Conservation (phyloP, 2,329 filamentous ascomycete genomes). For the Aspergillus calidoustus region DNA sequence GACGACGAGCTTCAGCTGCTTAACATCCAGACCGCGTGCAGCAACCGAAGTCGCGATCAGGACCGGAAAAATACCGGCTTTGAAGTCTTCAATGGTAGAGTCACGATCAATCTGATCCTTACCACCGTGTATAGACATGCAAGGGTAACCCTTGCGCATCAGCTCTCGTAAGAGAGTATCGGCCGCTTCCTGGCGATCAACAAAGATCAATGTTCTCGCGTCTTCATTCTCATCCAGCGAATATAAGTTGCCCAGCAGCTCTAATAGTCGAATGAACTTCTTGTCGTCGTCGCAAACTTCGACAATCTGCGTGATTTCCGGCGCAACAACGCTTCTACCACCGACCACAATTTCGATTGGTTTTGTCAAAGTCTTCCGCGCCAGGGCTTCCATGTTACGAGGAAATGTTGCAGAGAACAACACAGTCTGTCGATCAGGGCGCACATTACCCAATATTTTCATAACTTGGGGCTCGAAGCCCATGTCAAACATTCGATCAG, state of each 20-base stretch:
- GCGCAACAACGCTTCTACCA: slow-evolving; percentile 71
- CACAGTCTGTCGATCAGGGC: slow-evolving; percentile 90
- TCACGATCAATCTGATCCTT: slow-evolving; percentile 94
- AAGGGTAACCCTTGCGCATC: slow-evolving; percentile 83
- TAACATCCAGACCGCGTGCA: slow-evolving; percentile 92
- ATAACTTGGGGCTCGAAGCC: slow-evolving; percentile 98
- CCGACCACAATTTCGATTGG: slow-evolving; percentile 93
- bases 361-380: slow-evolving; percentile 82
- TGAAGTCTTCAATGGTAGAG: slow-evolving; percentile 91
- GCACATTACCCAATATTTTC: slow-evolving; percentile 91
- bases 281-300: slow-evolving; percentile 80
- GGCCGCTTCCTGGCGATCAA: slow-evolving; percentile 88
- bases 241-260: slow-evolving; percentile 86
- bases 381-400: slow-evolving; percentile 85
- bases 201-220: slow-evolving; percentile 85
- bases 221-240: slow-evolving; percentile 77
- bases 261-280: slow-evolving; percentile 83
- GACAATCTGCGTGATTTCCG: slow-evolving; percentile 86
- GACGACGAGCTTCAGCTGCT: slow-evolving; percentile 92
- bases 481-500: slow-evolving; percentile 99
- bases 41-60: slow-evolving; percentile 95
- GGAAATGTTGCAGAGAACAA: slow-evolving; percentile 97
- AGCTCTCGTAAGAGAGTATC: slow-evolving; percentile 79
- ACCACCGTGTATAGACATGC: slow-evolving; percentile 91
- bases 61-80: slow-evolving; percentile 84